Base-by-base conservation (phyloP, 495 filamentous ascomycete species). In the Cladorrhinum samala region DNA sequence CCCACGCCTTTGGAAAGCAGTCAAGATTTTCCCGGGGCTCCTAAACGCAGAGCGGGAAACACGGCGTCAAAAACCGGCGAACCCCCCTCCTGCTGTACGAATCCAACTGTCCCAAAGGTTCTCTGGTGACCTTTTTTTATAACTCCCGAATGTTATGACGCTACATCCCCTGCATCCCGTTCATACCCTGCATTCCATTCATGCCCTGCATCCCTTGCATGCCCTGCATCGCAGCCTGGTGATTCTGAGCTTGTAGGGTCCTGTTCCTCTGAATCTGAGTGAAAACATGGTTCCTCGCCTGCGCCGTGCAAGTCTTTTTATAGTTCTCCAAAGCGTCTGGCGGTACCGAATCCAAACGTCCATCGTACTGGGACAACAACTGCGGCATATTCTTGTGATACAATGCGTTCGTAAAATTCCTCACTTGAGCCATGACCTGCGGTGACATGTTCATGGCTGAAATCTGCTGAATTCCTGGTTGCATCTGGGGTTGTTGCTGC, bases 311-410 rank as follows among this genome's bases (percentile, higher is more conserved):
- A 9, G 21, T 43, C 17, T 52, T 50, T 54, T 67, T 69, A 33
- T 69, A 67, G n/a, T 64, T 53, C 0, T 66, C 63, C 42, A 67
- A 21, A 41, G 56, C 49, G 5, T 72, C 69, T 25, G 45, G 67
- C 53, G 60, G 71, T 37, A 70, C 68, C 46, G 53, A 69, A 53
- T 50, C 61, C 46, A 44, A 58, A 4, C 63, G 21, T 9, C 20
- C 63, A 18, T 64, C 65, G 42, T 41, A 81, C 24, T 73, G 72
- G 13, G 58, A 59, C 20, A 63, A 55, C 36, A 78, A 67, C 3
- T 67, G 63, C 6, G 72, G 67, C 56, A 83, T 71, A n/a, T 76
- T 59, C 46, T 78, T 75, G 7, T 68, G 54, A 20, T 81, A 74
- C 49, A 74, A 65, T 13, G 71, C 56, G 39, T 72, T 68, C 36